A percentile compares a stretch with the other conserved stretches of the same genome.
Evolutionary conservation across 306 rosid species (phyloP).

Genomic region (Hippophae gyantsensis): DNA sequence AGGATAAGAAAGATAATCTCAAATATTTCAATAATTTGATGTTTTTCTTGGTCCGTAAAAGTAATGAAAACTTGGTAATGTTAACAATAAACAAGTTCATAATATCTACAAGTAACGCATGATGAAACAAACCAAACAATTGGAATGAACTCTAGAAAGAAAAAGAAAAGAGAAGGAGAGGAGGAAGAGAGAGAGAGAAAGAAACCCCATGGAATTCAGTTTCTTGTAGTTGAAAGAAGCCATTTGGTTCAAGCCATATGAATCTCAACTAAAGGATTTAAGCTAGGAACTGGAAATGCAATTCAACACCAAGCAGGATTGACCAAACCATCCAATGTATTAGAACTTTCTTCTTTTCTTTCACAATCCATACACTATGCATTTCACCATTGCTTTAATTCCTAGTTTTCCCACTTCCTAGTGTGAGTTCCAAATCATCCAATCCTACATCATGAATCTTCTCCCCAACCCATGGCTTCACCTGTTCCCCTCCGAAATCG

Average conservation of each 20-base stretch:
- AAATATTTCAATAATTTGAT: neutral
- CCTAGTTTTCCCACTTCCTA: slow-evolving; percentile 53
- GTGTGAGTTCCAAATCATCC: slow-evolving; percentile 88
- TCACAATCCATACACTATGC: slow-evolving; percentile 11
- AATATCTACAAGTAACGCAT: slow-evolving; percentile 10
- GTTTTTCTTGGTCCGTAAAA: neutral
- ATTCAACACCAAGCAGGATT: slow-evolving; percentile 25
- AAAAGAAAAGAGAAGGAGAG: neutral
- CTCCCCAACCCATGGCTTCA: slow-evolving; percentile 91
- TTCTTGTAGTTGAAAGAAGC: slow-evolving; percentile 2
- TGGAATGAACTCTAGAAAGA: slow-evolving; percentile 3
- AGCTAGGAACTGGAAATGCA: slow-evolving; percentile 12
- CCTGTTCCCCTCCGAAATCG: slow-evolving; percentile 45
- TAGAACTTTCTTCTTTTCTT: slow-evolving; percentile 15
- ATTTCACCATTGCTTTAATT: slow-evolving; percentile 19
- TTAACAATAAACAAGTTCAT: slow-evolving; percentile 4
- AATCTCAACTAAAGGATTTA: slow-evolving; percentile 10
- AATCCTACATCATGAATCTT: slow-evolving; percentile 70
- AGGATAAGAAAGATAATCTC: neutral
- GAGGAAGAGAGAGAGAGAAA: neutral
- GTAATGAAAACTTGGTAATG: neutral
- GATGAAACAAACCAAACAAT: slow-evolving; percentile 9
- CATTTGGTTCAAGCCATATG: slow-evolving; percentile 17
- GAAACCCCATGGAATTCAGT: neutral
- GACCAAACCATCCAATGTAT: slow-evolving; percentile 20